Percentiles rank a stretch among this genome's conserved stretches.
These are phyloP conservation scores for Starmerella etchellsii DNA, from an alignment of 805 yeast genomes.

Conservation along the genomic window DNA sequence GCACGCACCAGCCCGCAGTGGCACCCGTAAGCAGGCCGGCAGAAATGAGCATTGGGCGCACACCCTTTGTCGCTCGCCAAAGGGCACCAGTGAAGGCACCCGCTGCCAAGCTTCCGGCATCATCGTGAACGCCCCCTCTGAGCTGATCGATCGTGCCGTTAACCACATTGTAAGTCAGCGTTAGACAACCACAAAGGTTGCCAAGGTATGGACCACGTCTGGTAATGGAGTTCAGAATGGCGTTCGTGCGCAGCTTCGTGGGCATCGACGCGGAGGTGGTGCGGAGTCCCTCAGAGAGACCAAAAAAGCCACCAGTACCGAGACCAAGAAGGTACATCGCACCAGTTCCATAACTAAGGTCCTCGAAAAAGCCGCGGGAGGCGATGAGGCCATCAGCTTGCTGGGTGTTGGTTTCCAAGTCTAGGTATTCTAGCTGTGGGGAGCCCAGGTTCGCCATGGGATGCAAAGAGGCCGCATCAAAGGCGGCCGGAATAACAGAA, in stretches of 20 bases:
- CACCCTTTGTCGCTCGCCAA: conserved; percentile 73
- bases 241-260: conserved; percentile 72
- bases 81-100: conserved; percentile 90
- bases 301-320: conserved; percentile 81
- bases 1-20: conserved; percentile 85
- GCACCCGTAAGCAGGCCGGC: conserved; percentile 76
- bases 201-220: conserved; percentile 94
- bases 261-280: conserved; percentile 66
- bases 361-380: conserved; percentile 96
- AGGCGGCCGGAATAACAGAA: conserved; percentile 22
- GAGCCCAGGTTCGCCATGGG: conserved; percentile 87
- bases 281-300: conserved; percentile 73
- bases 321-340: conserved; percentile 73
- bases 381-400: conserved; percentile 74
- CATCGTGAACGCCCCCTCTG: conserved; percentile 80
- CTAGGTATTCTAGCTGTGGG: conserved; percentile 70
- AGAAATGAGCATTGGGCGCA: conserved; percentile 77
- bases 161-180: conserved; percentile 73
- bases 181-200: conserved; percentile 88
- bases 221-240: conserved; percentile 81
- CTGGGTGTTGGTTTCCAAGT: conserved; percentile 42
- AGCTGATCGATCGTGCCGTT: conserved; percentile 62
- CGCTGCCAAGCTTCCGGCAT: conserved; percentile 65
- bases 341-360: conserved; percentile 95
- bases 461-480: conserved; percentile 65